Base-by-base conservation (phyloP, 257 asterid genomes). In the Salvia splendens region DNA sequence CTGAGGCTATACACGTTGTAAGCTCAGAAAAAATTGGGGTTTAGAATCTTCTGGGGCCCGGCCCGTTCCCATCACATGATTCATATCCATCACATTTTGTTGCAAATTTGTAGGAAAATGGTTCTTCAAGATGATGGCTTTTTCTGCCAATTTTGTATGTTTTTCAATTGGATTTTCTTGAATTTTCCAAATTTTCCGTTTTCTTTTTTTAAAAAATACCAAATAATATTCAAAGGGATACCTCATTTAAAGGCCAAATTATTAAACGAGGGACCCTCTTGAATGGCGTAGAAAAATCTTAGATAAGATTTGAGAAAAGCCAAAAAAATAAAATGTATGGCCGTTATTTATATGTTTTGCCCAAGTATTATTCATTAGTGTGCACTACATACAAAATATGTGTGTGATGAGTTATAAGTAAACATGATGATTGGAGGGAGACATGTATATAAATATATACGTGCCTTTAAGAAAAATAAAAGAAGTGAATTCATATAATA, bases 41-140 rank as follows among this genome's bases (percentile, higher is more conserved):
- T 24, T 24, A 24, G 30, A 24, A 24, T 24, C 30, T 24, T 0
- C 30, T 24, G 30, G 30, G 30, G 30, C 30, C 30, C 30, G 30
- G 5, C 36, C 32, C 32, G 51, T 5, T 42, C 63, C 51, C 52
- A n/a, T 24, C 5, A 62, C 70, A 17, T 63, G 30, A 24, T 24
- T 66, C 80, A 52, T 52, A 24, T 65, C 71, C 43, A 60, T 76
- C 73, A 42, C 10, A 42, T 16, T 68, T 62, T 16, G 55, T 68
- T 68, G 49, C 65, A 8, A 24, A 10, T 57, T 68, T 33, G 51
- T 24, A 57, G 53, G 41, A 5, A 45, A 68, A 53, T 36, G 53
- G 16, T 56, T 68, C 65, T 30, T 45, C 4, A 68, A 68, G 2
- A 54, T 68, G 65, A 33, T 55, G 64, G 17, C 6, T 24, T 36